Evolutionary conservation across 2,329 filamentous ascomycete species (phyloP).

Genomic region (Penicillium brevicompactum): DNA sequence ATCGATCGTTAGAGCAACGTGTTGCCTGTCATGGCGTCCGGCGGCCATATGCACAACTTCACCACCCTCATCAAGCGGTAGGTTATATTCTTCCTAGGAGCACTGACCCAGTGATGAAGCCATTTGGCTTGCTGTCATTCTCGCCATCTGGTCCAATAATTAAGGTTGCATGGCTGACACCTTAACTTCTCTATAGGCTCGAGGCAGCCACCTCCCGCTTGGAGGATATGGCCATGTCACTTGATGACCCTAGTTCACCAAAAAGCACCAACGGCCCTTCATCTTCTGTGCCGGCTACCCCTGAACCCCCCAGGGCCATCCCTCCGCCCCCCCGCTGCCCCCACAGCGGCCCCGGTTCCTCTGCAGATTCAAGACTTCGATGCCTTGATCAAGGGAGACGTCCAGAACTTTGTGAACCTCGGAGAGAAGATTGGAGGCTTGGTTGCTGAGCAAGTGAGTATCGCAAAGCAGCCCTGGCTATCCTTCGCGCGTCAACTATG

Average conservation of each 20-base stretch:
- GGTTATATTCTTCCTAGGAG: constrained; percentile 33
- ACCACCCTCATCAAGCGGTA: constrained; percentile 98
- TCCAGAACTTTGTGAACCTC: constrained; percentile 75
- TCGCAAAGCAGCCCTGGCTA: not conserved
- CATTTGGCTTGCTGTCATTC: not conserved
- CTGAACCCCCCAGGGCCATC: constrained; percentile 32
- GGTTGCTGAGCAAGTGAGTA: constrained; percentile 74
- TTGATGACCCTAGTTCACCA: constrained; percentile 51
- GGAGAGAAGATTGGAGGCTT: constrained; percentile 77
- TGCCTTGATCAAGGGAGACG: constrained; percentile 69
- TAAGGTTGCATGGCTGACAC: constrained; percentile 30
- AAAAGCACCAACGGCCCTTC: constrained; percentile 34
- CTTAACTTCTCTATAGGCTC: constrained; percentile 67
- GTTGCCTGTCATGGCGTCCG: constrained; percentile 61
- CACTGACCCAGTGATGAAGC: not conserved
- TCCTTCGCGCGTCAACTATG: not conserved
- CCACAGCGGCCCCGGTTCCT: constrained; percentile 64
- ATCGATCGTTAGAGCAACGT: constrained; percentile 21
- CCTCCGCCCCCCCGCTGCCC: constrained; percentile 49
- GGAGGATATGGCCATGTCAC: constrained; percentile 89
- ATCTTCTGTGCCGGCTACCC: constrained; percentile 23
- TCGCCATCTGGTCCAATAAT: not conserved
- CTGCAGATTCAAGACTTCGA: constrained; percentile 88
- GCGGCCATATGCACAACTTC: constrained; percentile 89
- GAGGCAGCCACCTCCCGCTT: constrained; percentile 95